Evolutionary conservation across 2,329 filamentous ascomycete species (phyloP).

Genomic region (Lachnellula suecica): DNA sequence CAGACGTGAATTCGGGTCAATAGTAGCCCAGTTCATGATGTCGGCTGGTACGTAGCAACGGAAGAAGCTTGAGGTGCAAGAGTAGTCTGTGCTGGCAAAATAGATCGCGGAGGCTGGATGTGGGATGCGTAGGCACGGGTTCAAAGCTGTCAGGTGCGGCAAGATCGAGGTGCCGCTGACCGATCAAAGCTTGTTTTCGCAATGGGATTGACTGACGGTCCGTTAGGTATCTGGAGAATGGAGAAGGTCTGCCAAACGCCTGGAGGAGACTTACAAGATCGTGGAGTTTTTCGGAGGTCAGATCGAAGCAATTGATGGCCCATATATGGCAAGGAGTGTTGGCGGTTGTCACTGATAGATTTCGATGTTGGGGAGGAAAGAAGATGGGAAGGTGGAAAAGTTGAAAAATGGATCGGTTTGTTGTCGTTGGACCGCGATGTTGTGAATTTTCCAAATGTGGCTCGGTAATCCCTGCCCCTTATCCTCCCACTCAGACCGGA

Average conservation of each 20-base stretch:
- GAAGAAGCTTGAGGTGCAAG: slow-evolving; percentile 2
- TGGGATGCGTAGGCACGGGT: no score
- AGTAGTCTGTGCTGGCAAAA: no score
- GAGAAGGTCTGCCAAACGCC: neutral
- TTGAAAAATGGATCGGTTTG: no score
- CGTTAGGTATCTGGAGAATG: neutral
- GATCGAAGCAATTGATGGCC: neutral
- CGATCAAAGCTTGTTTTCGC: no score
- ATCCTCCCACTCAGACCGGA: no score
- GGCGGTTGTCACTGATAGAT: neutral
- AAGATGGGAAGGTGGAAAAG: no score
- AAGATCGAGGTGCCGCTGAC: neutral
- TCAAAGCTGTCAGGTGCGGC: neutral
- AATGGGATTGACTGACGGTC: neutral
- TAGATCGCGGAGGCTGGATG: no score
- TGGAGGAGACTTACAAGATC: no score
- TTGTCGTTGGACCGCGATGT: no score
- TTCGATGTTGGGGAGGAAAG: neutral
- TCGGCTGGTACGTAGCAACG: neutral
- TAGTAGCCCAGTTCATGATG: slow-evolving; percentile 29
- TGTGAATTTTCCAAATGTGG: no score
- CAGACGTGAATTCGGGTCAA: slow-evolving; percentile 25
- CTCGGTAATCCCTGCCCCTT: no score
- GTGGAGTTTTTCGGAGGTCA: no score
- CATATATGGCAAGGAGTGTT: neutral